Evolutionary conservation across 257 asterid species (phyloP), one percentile per base, ranked within the genome.

Genomic region (Perilla frutescens): DNA sequence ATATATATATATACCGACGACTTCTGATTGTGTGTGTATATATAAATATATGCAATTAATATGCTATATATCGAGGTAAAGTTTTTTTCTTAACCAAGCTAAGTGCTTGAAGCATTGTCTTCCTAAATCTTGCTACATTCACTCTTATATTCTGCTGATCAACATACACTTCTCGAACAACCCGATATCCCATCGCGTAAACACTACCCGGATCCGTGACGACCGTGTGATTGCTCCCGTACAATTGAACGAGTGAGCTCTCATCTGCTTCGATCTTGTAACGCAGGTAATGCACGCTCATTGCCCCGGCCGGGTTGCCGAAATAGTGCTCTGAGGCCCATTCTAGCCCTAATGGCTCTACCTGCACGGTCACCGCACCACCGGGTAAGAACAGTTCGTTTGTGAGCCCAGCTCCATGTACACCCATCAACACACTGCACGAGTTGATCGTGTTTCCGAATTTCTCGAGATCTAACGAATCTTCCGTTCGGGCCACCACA

Each of bases 321-420:
- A 34, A 90, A 11, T 77, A 86, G 4, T 68, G 29, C 6, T 68
- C 55, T 0, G 85, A 67, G 1, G 84, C 82, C 89, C 89, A 88
- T 34, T 85, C 88, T 3, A 83, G 64, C 2, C 85, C 88, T 0
- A 84, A 36, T 0, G 81, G 87, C 31, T 81, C 85, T 1, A 88
- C 66, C 45, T 86, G 96, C 37, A 86, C 81, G 69, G 62, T 15
- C 5, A 90, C 89, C 0, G 87, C 89, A 0, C 86, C 87, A 11
- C n/a, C 55, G 1, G 90, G 85, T 75, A 88, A 70, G 86, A 90
- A 88, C 55, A 90, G 7, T 40, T 81, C 87, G 41, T 88, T 82
- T 0, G 91, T 82, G 13, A 88, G 81, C 10, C 90, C 92, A 0
- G 91, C 92, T 1, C 91, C 96, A 40, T 88, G 96, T 40, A 75